Conservation (phyloP, 176 grass and related monocot species). For the Saccharum officinarum region DNA sequence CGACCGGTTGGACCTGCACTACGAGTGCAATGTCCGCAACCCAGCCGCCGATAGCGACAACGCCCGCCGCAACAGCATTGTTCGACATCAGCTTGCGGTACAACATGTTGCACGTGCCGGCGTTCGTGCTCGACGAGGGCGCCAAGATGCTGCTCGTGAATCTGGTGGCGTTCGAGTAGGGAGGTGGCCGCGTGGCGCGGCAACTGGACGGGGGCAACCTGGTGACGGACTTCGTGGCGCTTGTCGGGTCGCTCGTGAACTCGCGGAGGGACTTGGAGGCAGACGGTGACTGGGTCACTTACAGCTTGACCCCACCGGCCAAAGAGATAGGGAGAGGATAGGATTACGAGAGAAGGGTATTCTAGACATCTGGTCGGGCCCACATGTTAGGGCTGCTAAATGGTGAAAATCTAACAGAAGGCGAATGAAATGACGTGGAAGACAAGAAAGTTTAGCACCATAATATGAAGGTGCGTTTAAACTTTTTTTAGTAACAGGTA, state of each 20-base stretch:
- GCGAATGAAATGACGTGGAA: too few species aligned
- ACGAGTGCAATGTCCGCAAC: conserved; percentile 57
- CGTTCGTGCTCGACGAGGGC: conserved; percentile 49
- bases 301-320: too few species aligned
- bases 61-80: conserved; percentile 5
- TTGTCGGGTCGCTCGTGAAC: conserved; percentile 49
- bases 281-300: too few species aligned
- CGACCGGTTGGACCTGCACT: conserved; percentile 55
- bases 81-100: conserved; percentile 52
- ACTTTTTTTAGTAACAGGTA: too few species aligned
- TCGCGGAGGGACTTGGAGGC: conserved; percentile 40
- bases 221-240: conserved; percentile 49
- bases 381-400: too few species aligned
- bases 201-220: conserved; percentile 41
- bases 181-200: conserved; percentile 32
- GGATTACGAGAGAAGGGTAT: too few species aligned
- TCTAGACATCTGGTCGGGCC: too few species aligned
- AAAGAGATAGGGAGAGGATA: too few species aligned
- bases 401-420: too few species aligned
- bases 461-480: too few species aligned
- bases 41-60: background rate
- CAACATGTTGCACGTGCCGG: conserved; percentile 41
- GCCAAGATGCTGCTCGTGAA: conserved; percentile 52
- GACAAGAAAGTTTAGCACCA: too few species aligned
- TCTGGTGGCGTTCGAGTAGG: conserved; percentile 57